Percentiles rank a stretch among this genome's conserved stretches.
phyloP scores from a whole-genome alignment of 2,329 filamentous ascomycete genomes.

The Metarhizium anisopliae region DNA sequence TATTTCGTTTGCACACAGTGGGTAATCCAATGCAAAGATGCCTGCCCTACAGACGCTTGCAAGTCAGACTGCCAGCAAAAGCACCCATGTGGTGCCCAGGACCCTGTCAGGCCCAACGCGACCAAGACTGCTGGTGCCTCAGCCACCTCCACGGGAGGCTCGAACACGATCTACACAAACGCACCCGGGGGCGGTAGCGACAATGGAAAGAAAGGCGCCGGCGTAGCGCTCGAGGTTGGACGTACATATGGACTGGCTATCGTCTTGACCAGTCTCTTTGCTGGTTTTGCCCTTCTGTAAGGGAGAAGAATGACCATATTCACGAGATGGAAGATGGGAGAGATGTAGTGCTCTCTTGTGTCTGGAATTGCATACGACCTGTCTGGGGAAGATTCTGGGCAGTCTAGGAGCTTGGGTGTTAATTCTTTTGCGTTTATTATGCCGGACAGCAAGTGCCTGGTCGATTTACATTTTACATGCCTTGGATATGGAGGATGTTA shows the following conservation, averaged over 20 bases:
- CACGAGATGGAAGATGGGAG: not conserved
- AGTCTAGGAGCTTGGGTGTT: not conserved
- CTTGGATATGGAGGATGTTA: not conserved
- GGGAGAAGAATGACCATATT: conserved; percentile 1
- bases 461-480: not conserved
- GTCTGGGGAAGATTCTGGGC: not conserved
- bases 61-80: conserved; percentile 16
- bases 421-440: not conserved
- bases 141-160: conserved; percentile 28
- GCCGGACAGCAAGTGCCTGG: not conserved
- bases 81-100: conserved; percentile 6
- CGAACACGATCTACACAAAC: conserved; percentile 10
- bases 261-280: conserved; percentile 28
- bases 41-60: conserved; percentile 63
- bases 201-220: conserved; percentile 18
- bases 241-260: conserved; percentile 28
- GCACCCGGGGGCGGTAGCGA: conserved; percentile 9
- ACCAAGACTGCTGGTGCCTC: conserved; percentile 22
- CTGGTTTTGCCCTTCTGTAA: conserved; percentile 32
- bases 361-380: not conserved
- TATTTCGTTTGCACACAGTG: conserved; percentile 68
- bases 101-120: conserved; percentile 28
- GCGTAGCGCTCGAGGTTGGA: conserved; percentile 23
- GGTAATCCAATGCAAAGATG: conserved; percentile 63
- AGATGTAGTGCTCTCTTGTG: not conserved